Percentiles rank a stretch among this genome's conserved stretches.
These are phyloP conservation scores for Gypsophila paniculata DNA, from an alignment of 179 eudicot genomes.

Conservation along the genomic window DNA sequence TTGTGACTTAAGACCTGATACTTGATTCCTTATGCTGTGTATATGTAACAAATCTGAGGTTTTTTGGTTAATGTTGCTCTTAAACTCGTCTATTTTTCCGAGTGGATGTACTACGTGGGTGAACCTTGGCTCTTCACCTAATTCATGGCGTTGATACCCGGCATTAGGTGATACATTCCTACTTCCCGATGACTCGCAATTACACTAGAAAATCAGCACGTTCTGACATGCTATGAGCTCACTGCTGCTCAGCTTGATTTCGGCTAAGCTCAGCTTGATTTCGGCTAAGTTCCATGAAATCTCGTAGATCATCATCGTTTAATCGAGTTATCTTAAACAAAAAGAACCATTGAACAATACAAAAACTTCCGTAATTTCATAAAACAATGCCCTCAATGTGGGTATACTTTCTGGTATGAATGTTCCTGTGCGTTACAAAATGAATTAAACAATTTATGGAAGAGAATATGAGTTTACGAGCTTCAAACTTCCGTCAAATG, in stretches of 20 bases:
- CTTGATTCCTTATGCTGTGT: slow-evolving; percentile 2
- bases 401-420: slow-evolving; percentile 6
- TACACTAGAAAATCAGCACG: not conserved
- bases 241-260: too few relatives aligned
- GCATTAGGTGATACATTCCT: not conserved
- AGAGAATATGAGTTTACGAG: slow-evolving; percentile 43
- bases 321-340: not conserved
- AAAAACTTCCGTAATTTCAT: too few relatives aligned
- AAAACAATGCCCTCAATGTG: slow-evolving; percentile 16
- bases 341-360: too few relatives aligned
- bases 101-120: not conserved
- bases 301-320: too few relatives aligned
- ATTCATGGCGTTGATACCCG: not conserved
- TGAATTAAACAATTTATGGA: slow-evolving; percentile 15
- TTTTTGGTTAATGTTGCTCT: not conserved
- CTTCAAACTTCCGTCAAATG: slow-evolving; percentile 45
- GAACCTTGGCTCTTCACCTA: not conserved
- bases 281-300: too few relatives aligned
- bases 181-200: not conserved
- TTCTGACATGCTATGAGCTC: too few relatives aligned
- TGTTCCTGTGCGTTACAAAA: slow-evolving; percentile 2
- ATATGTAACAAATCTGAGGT: not conserved
- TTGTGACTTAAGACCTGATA: not conserved
- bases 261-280: too few relatives aligned
- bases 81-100: not conserved